Base-by-base conservation (phyloP, 805 yeast species). In the Blastobotrys muscicola region DNA sequence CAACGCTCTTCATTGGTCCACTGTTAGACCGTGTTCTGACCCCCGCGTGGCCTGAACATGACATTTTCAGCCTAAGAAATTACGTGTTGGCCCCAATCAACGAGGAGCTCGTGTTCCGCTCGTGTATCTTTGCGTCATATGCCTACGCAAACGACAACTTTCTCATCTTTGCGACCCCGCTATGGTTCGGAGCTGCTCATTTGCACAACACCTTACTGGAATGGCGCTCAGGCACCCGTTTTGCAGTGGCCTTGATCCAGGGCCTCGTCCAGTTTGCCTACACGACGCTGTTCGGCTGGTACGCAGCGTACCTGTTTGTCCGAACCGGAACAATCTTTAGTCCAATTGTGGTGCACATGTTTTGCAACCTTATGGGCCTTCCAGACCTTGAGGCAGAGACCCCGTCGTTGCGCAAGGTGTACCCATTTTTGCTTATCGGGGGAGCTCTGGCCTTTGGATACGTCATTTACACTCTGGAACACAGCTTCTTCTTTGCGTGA, bases 171-270 rank as follows among this genome's bases (percentile, higher is more conserved):
- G 55, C 61, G 26, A 71, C 84, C 1, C 92, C 94, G 1, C 53
- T 76, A 6, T 68, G 77, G 44, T 85, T 85, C 64, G 87, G 89
- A 1, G 52, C 81, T 20, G 92, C 94, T 0, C 95, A 85, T 60
- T 40, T 82, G 15, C 90, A 85, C 56, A 94, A 85, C 57, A 86
- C 75, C 2, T 67, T 20, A 6, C 26, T 20, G 26, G 26, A 20
- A 20, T 20, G 26, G 26, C 26, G 15, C 20, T 31, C 36, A 32
- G 42, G 45, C 29, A 8, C n/a, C 43, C 43, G 11, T 33, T 37
- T 14, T 31, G 15, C 48, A 33, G 47, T 44, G 43, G 43, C 78
- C 1, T 29, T 70, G 1, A 32, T 68, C 4, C 55, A 62, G 5
- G 64, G 72, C 2, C 13, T 57, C 0, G 68, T 79, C 45, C 95